A percentile compares a stretch with the other conserved stretches of the same genome.
Conservation (phyloP, 1,284 basidiomycete species). For the Microbotryum scabiosae region DNA sequence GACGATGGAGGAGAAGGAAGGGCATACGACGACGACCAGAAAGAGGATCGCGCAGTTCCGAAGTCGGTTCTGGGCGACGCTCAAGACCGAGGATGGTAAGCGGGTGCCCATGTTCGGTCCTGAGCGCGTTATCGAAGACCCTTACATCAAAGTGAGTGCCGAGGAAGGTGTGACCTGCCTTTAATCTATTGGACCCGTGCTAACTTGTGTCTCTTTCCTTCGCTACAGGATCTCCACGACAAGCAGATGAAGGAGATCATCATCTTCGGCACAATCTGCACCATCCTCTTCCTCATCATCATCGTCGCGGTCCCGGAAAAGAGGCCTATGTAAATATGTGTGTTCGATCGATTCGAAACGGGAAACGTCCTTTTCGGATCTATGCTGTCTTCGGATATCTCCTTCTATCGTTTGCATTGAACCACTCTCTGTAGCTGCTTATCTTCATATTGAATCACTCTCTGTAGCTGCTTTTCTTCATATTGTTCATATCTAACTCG, state of each 20-base stretch:
- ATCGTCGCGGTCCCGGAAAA: conserved; percentile 2
- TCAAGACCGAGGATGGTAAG: conserved; percentile 4
- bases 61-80: conserved; percentile 1
- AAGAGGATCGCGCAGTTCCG: conserved; percentile 1
- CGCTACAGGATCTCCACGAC: conserved; percentile 1
- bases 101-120: conserved; percentile 6
- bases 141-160: conserved; percentile 9
- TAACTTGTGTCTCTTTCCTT: neutral
- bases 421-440: no score
- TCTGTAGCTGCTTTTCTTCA: no score
- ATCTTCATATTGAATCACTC: no score
- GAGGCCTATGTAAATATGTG: neutral
- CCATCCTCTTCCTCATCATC: neutral
- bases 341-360: neutral
- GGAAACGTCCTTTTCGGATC: neutral
- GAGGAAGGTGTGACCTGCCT: no score
- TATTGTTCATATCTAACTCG: neutral
- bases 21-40: neutral
- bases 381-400: neutral
- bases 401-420: no score
- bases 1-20: neutral
- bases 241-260: conserved; percentile 17
- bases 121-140: conserved; percentile 11
- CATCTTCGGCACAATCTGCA: conserved; percentile 1
- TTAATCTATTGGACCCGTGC: no score